A percentile compares a stretch with the other conserved stretches of the same genome.
These are phyloP conservation scores for Tillandsia leiboldiana DNA, from an alignment of 176 grass and related monocot genomes.

Conservation along the genomic window DNA sequence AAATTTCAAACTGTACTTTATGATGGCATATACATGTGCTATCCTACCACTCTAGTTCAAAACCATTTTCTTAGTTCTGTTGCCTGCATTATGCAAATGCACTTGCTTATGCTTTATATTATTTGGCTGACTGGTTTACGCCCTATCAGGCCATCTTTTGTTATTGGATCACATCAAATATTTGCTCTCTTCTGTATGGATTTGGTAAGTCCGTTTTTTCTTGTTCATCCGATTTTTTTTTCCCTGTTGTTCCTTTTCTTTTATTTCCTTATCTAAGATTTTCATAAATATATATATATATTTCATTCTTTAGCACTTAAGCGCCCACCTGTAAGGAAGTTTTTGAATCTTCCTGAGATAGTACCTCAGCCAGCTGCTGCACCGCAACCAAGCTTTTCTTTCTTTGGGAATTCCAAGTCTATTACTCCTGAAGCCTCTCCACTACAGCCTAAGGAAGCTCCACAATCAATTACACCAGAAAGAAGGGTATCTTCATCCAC, in stretches of 20 bases:
- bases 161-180: constrained; percentile 90
- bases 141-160: constrained; percentile 67
- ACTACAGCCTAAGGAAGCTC: constrained; percentile 17
- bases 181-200: constrained; percentile 66
- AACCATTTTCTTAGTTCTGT: background rate
- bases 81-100: background rate
- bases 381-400: constrained; percentile 30
- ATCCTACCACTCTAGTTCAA: background rate
- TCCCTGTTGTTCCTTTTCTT: constrained; percentile 7
- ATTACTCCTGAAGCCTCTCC: constrained; percentile 26
- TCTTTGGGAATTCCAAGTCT: constrained; percentile 50
- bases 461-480: constrained; percentile 7
- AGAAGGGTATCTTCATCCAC: constrained; percentile 40
- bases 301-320: constrained; percentile 36
- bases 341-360: constrained; percentile 49
- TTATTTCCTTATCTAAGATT: constrained; percentile 3
- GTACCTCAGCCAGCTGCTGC: constrained; percentile 18
- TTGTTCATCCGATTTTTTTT: constrained; percentile 2
- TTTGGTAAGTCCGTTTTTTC: constrained; percentile 43
- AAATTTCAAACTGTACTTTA: background rate
- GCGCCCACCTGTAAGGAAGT: constrained; percentile 39
- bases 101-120: constrained; percentile 12
- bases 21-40: background rate
- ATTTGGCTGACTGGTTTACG: constrained; percentile 11
- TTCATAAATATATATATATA: too few species aligned